Conservation (phyloP, 345 rosid species). For the Eucalyptus regnans region DNA sequence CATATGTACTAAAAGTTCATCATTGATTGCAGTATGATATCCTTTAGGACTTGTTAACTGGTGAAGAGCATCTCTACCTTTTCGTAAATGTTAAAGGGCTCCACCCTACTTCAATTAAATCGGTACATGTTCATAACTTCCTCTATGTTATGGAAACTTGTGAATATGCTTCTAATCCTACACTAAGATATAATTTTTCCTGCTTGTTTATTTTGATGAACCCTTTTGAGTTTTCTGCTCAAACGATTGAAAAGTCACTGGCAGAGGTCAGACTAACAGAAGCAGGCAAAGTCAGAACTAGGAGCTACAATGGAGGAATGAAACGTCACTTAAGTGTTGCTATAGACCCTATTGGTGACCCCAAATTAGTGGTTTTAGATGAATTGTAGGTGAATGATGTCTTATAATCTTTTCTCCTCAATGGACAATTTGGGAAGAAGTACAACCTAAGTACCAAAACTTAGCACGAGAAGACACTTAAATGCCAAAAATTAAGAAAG, state of each 20-base stretch:
- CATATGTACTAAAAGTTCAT: too few relatives aligned
- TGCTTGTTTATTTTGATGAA: not conserved
- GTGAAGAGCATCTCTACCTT: too few relatives aligned
- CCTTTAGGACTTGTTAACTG: too few relatives aligned
- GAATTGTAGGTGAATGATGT: slow-evolving; percentile 36
- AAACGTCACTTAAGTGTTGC: slow-evolving; percentile 93
- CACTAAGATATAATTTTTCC: not conserved
- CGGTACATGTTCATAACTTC: slow-evolving; percentile 24
- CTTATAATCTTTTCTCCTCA: not conserved
- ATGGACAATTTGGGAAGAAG: not conserved
- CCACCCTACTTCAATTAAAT: slow-evolving; percentile 19
- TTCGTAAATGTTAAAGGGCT: too few relatives aligned
- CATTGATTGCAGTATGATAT: too few relatives aligned
- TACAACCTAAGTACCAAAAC: too few relatives aligned
- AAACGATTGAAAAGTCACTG: slow-evolving; percentile 61
- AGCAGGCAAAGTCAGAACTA: slow-evolving; percentile 59
- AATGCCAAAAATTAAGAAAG: too few relatives aligned
- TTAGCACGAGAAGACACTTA: too few relatives aligned
- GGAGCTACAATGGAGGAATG: slow-evolving; percentile 97
- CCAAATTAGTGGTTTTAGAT: slow-evolving; percentile 76
- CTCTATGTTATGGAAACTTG: not conserved
- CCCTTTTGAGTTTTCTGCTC: not conserved
- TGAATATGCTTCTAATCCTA: not conserved
- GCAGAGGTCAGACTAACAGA: slow-evolving; percentile 65
- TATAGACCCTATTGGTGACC: slow-evolving; percentile 73